A percentile compares a stretch with the other conserved stretches of the same genome.
Conservation (phyloP, 2,329 filamentous ascomycete genomes). For the Fusarium floridanum region DNA sequence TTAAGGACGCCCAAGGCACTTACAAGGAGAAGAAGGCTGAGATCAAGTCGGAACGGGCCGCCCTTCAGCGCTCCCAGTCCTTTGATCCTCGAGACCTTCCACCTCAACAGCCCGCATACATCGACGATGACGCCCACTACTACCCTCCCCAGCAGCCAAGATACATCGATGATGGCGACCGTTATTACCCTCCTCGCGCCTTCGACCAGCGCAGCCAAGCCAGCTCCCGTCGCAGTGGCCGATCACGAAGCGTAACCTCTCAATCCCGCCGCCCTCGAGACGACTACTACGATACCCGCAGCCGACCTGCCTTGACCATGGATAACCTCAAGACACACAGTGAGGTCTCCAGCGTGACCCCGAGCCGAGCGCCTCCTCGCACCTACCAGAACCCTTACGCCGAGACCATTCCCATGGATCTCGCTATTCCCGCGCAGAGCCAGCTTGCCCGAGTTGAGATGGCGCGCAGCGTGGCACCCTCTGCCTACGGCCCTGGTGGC, state of each 20-base stretch:
- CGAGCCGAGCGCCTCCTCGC: conserved; percentile 59
- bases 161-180: conserved; percentile 50
- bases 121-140: background rate
- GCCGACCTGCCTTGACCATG: conserved; percentile 61
- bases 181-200: conserved; percentile 53
- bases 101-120: conserved; percentile 21
- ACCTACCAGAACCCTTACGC: conserved; percentile 55
- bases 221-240: conserved; percentile 59
- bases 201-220: conserved; percentile 52
- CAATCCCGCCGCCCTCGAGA: conserved; percentile 47
- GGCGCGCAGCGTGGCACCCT: conserved; percentile 44
- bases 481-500: conserved; percentile 37
- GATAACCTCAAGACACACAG: conserved; percentile 66
- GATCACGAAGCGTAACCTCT: conserved; percentile 54
- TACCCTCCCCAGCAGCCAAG: conserved; percentile 4
- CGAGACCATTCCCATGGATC: conserved; percentile 57
- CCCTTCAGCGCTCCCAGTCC: conserved; percentile 72
- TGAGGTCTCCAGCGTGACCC: conserved; percentile 64
- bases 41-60: conserved; percentile 74
- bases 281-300: conserved; percentile 46
- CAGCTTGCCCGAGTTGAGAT: conserved; percentile 46
- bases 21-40: conserved; percentile 91
- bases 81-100: conserved; percentile 53
- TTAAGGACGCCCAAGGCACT: conserved; percentile 90
- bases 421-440: conserved; percentile 54